A percentile compares a stretch with the other conserved stretches of the same genome.
phyloP scores from a whole-genome alignment of 2,329 filamentous ascomycete genomes.

The Aspergillus pseudotamarii region DNA sequence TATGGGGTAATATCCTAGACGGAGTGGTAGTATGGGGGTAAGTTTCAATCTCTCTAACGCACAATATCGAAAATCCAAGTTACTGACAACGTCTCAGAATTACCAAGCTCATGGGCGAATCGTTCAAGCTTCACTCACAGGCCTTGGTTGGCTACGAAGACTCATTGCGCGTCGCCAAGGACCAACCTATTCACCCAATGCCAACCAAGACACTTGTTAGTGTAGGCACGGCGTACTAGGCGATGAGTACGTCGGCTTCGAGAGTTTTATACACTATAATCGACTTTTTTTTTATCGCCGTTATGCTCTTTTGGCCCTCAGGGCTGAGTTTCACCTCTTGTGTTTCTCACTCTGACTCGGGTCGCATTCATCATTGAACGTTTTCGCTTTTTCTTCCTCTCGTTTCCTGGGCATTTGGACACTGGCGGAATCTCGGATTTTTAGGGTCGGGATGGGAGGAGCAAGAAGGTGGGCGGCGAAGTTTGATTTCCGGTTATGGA shows the following conservation, averaged over 20 bases:
- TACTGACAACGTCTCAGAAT: conserved; percentile 53
- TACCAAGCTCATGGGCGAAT: conserved; percentile 90
- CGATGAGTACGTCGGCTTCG: conserved; percentile 6
- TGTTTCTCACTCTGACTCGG: background rate
- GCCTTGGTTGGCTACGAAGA: conserved; percentile 94
- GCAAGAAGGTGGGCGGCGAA: conserved; percentile 40
- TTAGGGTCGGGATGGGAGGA: conserved; percentile 37
- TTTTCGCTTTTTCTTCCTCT: conserved; percentile 34
- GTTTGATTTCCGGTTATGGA: conserved; percentile 35
- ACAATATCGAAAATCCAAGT: conserved; percentile 2
- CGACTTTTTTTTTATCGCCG: conserved; percentile 22
- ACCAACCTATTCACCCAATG: conserved; percentile 47
- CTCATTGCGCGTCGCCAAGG: conserved; percentile 43
- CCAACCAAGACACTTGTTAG: conserved; percentile 47
- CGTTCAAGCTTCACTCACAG: conserved; percentile 95
- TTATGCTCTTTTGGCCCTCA: conserved; percentile 2
- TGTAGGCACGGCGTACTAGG: conserved; percentile 47
- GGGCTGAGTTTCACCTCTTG: background rate
- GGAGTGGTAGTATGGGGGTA: conserved; percentile 99
- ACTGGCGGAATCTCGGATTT: conserved; percentile 37
- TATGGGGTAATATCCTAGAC: conserved; percentile 98
- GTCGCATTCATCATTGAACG: conserved; percentile 23
- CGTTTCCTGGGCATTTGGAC: conserved; percentile 38
- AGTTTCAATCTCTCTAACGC: conserved; percentile 50
- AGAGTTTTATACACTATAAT: conserved; percentile 4